These are phyloP conservation scores for Clathrus columnatus DNA, from an alignment of 768 basidiomycete genomes.

Conservation along the genomic window DNA sequence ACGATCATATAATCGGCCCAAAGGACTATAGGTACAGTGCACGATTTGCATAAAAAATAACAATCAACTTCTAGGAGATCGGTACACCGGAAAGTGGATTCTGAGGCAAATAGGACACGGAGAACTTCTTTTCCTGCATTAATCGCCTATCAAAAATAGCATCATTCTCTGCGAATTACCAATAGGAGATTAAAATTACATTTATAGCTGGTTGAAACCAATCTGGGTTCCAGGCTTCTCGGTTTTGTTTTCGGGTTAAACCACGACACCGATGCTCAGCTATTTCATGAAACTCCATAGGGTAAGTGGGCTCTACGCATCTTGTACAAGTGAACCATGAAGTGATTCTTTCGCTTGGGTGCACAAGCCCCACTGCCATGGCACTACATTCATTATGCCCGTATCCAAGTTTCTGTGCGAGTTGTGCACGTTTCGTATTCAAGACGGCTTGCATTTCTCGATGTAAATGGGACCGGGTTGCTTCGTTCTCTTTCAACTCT, in stretches of 20 bases:
- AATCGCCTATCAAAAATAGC: slow-evolving; percentile 34
- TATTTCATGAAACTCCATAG: slow-evolving; percentile 45
- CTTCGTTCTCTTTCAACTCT: slow-evolving; percentile 1
- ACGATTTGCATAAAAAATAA: slow-evolving; percentile 40
- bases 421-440: neutral
- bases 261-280: slow-evolving; percentile 50
- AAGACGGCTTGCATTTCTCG: slow-evolving; percentile 1
- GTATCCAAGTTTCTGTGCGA: slow-evolving; percentile 42
- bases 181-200: slow-evolving; percentile 25
- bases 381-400: slow-evolving; percentile 44
- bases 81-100: slow-evolving; percentile 19
- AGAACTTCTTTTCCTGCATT: slow-evolving; percentile 33
- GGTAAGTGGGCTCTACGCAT: slow-evolving; percentile 39
- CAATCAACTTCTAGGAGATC: slow-evolving; percentile 20
- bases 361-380: slow-evolving; percentile 27
- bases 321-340: slow-evolving; percentile 49
- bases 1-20: slow-evolving; percentile 36
- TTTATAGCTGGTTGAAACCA: slow-evolving; percentile 52
- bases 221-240: slow-evolving; percentile 38
- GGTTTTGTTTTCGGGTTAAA: slow-evolving; percentile 14
- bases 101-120: slow-evolving; percentile 21
- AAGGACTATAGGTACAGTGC: slow-evolving; percentile 41
- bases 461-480: neutral
- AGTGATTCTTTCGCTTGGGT: slow-evolving; percentile 49
- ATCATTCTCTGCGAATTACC: neutral